phyloP scores from a whole-genome alignment of 2,329 filamentous ascomycete species.

The Penicillium sp. region DNA sequence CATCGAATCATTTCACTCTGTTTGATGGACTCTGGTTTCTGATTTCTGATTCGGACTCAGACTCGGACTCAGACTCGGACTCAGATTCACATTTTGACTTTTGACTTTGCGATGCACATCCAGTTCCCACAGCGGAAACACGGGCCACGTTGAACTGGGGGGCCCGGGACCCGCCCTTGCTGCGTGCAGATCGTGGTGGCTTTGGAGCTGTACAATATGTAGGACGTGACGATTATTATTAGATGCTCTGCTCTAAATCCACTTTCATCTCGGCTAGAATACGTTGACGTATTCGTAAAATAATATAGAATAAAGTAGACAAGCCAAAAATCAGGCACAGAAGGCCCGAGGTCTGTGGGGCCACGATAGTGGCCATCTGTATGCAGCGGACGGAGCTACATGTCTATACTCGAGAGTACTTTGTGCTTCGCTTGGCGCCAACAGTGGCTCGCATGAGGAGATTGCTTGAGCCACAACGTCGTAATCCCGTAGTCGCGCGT shows the following conservation, averaged over 20 bases:
- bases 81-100: not conserved
- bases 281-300: not conserved
- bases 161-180: constrained; percentile 14
- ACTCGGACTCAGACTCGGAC: not conserved
- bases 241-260: too few species aligned
- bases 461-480: constrained; percentile 5
- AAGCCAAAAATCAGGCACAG: too few species aligned
- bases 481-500: not conserved
- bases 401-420: not conserved
- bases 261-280: not conserved
- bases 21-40: not conserved
- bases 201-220: not conserved
- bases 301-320: too few species aligned
- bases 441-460: not conserved
- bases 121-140: constrained; percentile 7
- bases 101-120: not conserved
- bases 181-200: constrained; percentile 13
- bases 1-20: not conserved
- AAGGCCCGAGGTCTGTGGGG: too few species aligned
- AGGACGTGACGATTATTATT: too few species aligned
- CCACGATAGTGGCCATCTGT: not conserved
- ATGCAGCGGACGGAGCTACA: not conserved
- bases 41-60: not conserved
- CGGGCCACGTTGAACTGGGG: constrained; percentile 15
- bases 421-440: not conserved